phyloP scores from a whole-genome alignment of 75 land plant genomes.

The Selaginella moellendorffii region DNA sequence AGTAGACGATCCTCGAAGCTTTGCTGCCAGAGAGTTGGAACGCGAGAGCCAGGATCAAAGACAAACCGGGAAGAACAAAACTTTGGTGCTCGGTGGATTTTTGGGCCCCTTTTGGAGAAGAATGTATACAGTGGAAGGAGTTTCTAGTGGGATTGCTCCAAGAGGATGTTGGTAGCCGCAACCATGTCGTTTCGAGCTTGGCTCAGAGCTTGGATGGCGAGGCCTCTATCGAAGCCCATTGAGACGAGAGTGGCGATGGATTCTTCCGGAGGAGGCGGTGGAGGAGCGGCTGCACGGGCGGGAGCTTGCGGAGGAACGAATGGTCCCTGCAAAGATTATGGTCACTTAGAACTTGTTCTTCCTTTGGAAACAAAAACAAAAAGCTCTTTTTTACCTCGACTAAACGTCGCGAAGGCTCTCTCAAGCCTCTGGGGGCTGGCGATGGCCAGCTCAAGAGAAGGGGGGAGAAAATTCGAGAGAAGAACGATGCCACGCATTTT shows the following conservation, averaged over 20 bases:
- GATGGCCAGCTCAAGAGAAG: conserved; percentile 19
- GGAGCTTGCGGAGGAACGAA: conserved; percentile 35
- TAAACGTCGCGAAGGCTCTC: background rate
- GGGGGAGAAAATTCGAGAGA: conserved; percentile 39
- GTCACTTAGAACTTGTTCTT: too few species aligned
- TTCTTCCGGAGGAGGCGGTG: conserved; percentile 53
- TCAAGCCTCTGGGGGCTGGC: conserved; percentile 1
- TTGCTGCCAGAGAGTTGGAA: too few species aligned
- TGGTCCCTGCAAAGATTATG: conserved; percentile 37
- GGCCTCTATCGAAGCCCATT: conserved; percentile 75
- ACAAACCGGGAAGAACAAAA: too few species aligned
- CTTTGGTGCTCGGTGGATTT: too few species aligned
- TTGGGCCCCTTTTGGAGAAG: too few species aligned
- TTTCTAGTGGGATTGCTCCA: conserved; percentile 62
- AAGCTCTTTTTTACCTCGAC: too few species aligned
- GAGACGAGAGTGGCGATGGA: conserved; percentile 59
- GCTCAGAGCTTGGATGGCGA: conserved; percentile 62
- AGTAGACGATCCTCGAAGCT: too few species aligned
- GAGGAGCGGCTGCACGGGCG: conserved; percentile 13
- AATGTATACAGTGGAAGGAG: too few species aligned
- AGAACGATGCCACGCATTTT: conserved; percentile 33
- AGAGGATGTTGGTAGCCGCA: conserved; percentile 62
- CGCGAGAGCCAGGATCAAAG: too few species aligned
- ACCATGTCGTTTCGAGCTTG: conserved; percentile 62
- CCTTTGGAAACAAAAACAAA: background rate